Base-by-base conservation (phyloP, 805 yeast species). In the Wickerhamomyces bisporus region DNA sequence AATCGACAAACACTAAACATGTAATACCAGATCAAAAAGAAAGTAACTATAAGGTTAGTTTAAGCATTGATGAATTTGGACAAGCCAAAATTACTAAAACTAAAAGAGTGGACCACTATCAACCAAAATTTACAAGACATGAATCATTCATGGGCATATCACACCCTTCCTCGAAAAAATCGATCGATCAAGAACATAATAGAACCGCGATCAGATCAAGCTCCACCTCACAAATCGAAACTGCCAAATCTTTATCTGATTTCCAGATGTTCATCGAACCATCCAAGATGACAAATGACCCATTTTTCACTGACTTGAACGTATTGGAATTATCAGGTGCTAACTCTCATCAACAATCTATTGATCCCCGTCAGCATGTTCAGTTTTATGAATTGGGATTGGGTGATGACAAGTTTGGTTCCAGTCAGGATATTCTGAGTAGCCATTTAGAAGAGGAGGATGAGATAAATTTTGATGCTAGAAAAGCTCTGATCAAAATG, bases 401-500 rank as follows among this genome's bases (percentile, higher is more conserved):
- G 10, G 10, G 10, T 14, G 42, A 41, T 13, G 43, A 38, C 14
- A 31, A 21, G 10, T 21, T 21, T 10, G 10, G 7, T 21, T 21
- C 24, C 7, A 21, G 24, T 21, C 24, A 10, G 7, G 24, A 21
- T 21, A 21, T 21, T 7, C 10, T 21, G 24, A 7, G 10, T 7
- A 10, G 24, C 10, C 24, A 21, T 7, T 21, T 21, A 10, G 25
- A 30, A n/a, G 43, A 36, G 10, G 50, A 46, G 30, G 56, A 52
- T 4, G 36, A 23, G 17, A 32, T 38, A 29, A 47, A 33, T n/a
- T 44, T 30, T 39, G 60, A 55, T 40, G 60, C 60, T 9, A 55
- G 60, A 50, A 53, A 36, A 13, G 60, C 60, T 3, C 36, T 55
- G 42, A 45, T 54, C 21, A 52, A 51, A 34, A 47, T 51, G 49